phyloP scores from a whole-genome alignment of 257 asterid genomes.

The Solanum paucissectum region DNA sequence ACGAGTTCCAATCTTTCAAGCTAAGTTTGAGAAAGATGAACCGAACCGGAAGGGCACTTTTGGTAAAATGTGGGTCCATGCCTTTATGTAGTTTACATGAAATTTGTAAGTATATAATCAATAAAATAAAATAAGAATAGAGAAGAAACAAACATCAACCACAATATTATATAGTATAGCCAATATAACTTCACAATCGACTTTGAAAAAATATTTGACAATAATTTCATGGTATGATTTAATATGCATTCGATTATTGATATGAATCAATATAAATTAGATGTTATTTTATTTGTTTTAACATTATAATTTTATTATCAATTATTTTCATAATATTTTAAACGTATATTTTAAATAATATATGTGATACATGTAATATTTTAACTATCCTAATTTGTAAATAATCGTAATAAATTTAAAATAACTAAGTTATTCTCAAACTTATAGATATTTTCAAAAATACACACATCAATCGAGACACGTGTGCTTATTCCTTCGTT shows the following conservation, averaged over 20 bases:
- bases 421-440: no score
- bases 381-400: no score
- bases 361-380: no score
- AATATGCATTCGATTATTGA: neutral
- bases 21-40: slow-evolving; percentile 5
- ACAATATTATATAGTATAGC: no score
- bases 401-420: no score
- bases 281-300: neutral
- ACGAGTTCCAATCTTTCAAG: neutral
- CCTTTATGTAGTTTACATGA: neutral
- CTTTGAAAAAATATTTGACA: neutral
- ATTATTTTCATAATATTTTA: no score
- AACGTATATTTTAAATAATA: no score
- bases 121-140: neutral
- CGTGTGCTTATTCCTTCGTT: no score
- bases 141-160: neutral
- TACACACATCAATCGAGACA: no score
- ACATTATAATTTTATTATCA: no score
- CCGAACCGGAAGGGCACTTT: neutral
- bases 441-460: no score
- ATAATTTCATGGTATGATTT: neutral
- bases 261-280: neutral
- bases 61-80: neutral
- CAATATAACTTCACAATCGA: no score
- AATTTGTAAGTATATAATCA: neutral